phyloP scores from a whole-genome alignment of 169 alveolate species.

The Miamiensis avidus region DNA sequence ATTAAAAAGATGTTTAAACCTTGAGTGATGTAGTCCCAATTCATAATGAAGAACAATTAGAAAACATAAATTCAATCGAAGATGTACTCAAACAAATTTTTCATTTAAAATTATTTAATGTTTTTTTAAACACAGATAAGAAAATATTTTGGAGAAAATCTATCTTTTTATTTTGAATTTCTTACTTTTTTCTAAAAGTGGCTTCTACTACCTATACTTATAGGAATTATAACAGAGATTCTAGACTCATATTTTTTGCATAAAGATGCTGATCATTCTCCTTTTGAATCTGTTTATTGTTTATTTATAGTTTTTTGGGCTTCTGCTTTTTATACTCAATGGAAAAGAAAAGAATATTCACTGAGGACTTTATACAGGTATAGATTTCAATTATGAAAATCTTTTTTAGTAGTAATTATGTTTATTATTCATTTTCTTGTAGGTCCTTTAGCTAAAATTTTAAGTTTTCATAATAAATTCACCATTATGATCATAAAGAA shows the following conservation, averaged over 20 bases:
- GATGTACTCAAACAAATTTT: not conserved
- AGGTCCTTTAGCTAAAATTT: conserved; percentile 1
- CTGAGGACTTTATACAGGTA: conserved; percentile 4
- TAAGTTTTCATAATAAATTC: not conserved
- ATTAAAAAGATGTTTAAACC: not conserved
- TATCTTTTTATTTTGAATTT: conserved; percentile 38
- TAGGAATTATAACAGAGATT: conserved; percentile 24
- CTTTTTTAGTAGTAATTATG: not conserved
- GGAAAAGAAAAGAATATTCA: conserved; percentile 23
- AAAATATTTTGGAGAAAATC: conserved; percentile 36
- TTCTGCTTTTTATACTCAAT: conserved; percentile 23
- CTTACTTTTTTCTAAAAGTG: conserved; percentile 22
- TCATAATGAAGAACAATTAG: not conserved
- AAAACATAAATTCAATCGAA: too few species aligned
- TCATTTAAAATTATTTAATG: too few species aligned
- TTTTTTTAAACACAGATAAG: not conserved
- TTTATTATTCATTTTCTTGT: conserved; percentile 5
- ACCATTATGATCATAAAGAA: not conserved
- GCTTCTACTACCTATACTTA: conserved; percentile 4
- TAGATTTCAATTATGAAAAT: conserved; percentile 10
- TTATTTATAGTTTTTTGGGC: conserved; percentile 32
- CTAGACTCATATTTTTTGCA: conserved; percentile 10
- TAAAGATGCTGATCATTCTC: conserved; percentile 25
- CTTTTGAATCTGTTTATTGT: conserved; percentile 42
- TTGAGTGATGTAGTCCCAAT: not conserved